These are phyloP conservation scores for Mortierella antarctica DNA, from an alignment of 192 early-diverging fungal genomes.

Conservation along the genomic window DNA sequence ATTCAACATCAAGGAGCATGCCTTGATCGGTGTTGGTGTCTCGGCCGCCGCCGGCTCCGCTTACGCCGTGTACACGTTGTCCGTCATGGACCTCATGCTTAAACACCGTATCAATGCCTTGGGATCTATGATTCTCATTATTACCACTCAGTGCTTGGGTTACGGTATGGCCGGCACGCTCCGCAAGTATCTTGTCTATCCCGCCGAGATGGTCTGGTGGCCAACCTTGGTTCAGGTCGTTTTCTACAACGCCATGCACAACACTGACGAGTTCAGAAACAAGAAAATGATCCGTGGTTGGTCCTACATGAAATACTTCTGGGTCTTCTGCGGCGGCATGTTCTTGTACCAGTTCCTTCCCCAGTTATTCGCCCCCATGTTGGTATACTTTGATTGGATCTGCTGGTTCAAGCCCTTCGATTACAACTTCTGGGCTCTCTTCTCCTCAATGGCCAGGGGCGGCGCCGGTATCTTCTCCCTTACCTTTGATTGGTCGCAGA, in stretches of 20 bases:
- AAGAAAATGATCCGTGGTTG: constrained; percentile 12
- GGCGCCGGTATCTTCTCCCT: constrained; percentile 73
- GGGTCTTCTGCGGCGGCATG: constrained; percentile 45
- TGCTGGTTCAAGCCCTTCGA: constrained; percentile 40
- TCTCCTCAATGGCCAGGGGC: constrained; percentile 58
- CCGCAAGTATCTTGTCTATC: constrained; percentile 79
- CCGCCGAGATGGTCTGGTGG: constrained; percentile 90
- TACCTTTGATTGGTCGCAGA: constrained; percentile 76
- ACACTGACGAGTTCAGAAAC: constrained; percentile 25
- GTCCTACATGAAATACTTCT: constrained; percentile 50
- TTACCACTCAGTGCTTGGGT: constrained; percentile 41
- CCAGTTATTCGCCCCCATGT: constrained; percentile 19
- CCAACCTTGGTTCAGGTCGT: constrained; percentile 67
- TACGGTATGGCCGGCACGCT: constrained; percentile 46
- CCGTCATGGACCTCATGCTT: constrained; percentile 33
- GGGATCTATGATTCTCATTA: constrained; percentile 24
- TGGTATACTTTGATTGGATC: constrained; percentile 38
- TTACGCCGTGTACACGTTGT: constrained; percentile 55
- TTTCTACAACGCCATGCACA: constrained; percentile 58
- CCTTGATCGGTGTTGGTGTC: constrained; percentile 65
- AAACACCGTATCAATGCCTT: constrained; percentile 13
- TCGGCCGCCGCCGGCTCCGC: constrained; percentile 57
- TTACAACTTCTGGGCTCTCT: constrained; percentile 40
- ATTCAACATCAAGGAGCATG: constrained; percentile 78
- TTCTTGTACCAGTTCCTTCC: constrained; percentile 64